phyloP scores from a whole-genome alignment of 495 filamentous ascomycete genomes.

The Halenospora varia region DNA sequence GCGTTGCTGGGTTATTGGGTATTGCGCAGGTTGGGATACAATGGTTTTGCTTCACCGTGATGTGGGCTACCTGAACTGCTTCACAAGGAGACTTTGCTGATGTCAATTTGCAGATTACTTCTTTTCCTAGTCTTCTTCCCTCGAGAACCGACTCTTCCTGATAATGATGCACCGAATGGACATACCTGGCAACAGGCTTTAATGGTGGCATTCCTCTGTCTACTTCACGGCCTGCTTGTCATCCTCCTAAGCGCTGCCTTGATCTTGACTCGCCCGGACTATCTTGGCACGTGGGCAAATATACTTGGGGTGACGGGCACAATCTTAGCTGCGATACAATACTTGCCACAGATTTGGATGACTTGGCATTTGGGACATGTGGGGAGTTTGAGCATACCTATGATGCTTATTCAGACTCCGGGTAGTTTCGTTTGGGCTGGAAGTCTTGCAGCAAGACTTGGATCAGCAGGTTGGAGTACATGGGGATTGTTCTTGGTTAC shows the following conservation, averaged over 20 bases:
- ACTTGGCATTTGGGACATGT: slow-evolving; percentile 81
- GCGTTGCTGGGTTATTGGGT: slow-evolving; percentile 77
- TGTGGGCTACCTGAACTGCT: slow-evolving; percentile 51
- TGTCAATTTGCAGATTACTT: slow-evolving; percentile 52
- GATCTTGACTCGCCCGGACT: slow-evolving; percentile 47
- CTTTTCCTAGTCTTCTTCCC: slow-evolving; percentile 88
- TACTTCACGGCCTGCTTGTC: slow-evolving; percentile 65
- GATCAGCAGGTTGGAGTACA: slow-evolving; percentile 84
- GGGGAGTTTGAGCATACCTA: slow-evolving; percentile 86
- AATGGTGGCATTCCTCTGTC: slow-evolving; percentile 60
- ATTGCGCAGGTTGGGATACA: slow-evolving; percentile 87
- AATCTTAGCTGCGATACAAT: slow-evolving; percentile 81
- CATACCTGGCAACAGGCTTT: slow-evolving; percentile 75
- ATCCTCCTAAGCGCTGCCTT: slow-evolving; percentile 63
- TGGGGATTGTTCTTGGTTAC: slow-evolving; percentile 89
- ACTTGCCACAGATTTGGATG: slow-evolving; percentile 90
- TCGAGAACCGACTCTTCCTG: slow-evolving; percentile 47
- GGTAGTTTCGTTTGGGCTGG: slow-evolving; percentile 84
- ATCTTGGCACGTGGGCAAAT: slow-evolving; percentile 74
- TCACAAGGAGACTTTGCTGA: background rate
- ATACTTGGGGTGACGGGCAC: slow-evolving; percentile 74
- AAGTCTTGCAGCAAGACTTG: slow-evolving; percentile 77
- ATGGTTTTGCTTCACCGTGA: slow-evolving; percentile 85
- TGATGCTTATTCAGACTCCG: slow-evolving; percentile 98
- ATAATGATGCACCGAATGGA: slow-evolving; percentile 36